Percentiles rank a stretch among this genome's conserved stretches.
These are phyloP conservation scores for Hyaloscypha variabilis DNA, from an alignment of 495 filamentous ascomycete species.

Conservation along the genomic window DNA sequence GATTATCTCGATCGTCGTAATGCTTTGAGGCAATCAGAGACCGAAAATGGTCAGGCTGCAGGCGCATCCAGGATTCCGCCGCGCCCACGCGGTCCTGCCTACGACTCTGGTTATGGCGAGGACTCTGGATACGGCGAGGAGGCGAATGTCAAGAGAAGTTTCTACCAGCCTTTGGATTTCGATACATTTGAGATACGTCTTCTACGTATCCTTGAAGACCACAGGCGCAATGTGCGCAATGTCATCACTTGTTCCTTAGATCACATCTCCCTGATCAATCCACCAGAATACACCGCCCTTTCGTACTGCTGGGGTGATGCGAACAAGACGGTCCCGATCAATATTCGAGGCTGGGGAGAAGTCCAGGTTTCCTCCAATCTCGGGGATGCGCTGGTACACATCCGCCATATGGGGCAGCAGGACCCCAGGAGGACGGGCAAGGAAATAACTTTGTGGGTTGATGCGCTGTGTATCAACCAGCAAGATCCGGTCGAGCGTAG, in stretches of 20 bases:
- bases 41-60: too few relatives aligned
- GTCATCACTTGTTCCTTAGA: background rate
- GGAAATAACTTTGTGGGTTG: background rate
- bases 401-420: background rate
- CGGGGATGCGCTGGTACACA: background rate
- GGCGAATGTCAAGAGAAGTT: too few relatives aligned
- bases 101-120: too few relatives aligned
- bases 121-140: too few relatives aligned
- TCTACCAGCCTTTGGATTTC: background rate
- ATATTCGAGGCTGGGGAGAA: background rate
- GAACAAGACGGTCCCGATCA: background rate
- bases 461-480: slow-evolving; percentile 1
- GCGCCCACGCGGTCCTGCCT: too few relatives aligned
- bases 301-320: background rate
- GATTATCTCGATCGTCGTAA: too few relatives aligned
- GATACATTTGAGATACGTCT: background rate
- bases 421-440: background rate
- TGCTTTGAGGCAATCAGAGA: too few relatives aligned
- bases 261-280: background rate
- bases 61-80: too few relatives aligned
- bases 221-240: too few relatives aligned
- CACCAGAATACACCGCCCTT: background rate
- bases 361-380: background rate
- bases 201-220: background rate
- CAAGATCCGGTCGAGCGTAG: background rate